phyloP scores from a whole-genome alignment of 768 basidiomycete genomes.

The Lactarius hengduanensis region DNA sequence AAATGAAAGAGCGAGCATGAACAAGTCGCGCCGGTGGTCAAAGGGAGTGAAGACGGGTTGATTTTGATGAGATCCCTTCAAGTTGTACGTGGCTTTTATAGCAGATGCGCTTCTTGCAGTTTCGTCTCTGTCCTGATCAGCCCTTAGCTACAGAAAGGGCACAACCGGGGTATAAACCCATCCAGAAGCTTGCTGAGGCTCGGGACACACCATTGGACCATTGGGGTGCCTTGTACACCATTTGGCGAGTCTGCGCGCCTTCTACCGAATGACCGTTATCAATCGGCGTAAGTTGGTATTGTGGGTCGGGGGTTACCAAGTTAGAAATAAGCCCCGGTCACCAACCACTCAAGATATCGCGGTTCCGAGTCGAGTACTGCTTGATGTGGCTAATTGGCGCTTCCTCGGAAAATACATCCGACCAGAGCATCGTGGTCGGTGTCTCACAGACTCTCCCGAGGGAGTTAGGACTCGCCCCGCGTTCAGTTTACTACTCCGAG shows the following conservation, averaged over 20 bases:
- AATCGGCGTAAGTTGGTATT: neutral
- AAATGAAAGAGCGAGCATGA: conserved; percentile 7
- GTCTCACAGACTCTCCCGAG: no score
- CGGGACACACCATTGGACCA: neutral
- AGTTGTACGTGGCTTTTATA: neutral
- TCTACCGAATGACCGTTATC: neutral
- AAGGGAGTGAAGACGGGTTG: neutral
- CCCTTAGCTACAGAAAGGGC: neutral
- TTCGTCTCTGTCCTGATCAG: neutral
- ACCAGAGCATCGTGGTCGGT: no score
- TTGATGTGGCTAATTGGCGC: no score
- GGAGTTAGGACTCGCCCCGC: no score
- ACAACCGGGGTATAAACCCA: neutral
- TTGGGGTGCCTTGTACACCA: neutral
- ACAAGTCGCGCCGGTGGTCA: neutral
- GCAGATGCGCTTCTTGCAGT: neutral
- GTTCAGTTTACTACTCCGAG: no score
- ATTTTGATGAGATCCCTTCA: neutral
- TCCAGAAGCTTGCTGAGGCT: neutral
- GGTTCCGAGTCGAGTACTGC: no score
- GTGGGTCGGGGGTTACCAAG: neutral
- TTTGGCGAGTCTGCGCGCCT: neutral
- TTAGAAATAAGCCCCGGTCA: neutral
- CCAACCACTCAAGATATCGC: neutral
- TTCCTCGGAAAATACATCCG: no score